Conservation (phyloP, 257 asterid genomes). For the Solanum piurae region DNA sequence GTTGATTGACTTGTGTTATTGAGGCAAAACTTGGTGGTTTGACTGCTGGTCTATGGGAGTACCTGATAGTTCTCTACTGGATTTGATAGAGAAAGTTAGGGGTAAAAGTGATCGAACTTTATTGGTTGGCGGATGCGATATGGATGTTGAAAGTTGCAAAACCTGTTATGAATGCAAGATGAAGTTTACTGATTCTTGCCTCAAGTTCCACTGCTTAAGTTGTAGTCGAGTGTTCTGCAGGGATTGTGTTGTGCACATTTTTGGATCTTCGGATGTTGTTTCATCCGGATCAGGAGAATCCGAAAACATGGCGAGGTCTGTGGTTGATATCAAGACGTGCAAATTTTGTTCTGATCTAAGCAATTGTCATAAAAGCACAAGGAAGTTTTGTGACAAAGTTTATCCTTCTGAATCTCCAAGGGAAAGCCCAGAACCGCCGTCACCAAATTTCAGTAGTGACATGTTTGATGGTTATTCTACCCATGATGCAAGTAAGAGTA, state of each 20-base stretch:
- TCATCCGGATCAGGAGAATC: constrained; percentile 10
- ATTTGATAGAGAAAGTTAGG: constrained; percentile 58
- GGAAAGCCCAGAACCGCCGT: constrained; percentile 64
- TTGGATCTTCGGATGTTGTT: constrained; percentile 24
- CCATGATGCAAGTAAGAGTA: constrained; percentile 33
- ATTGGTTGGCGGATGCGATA: constrained; percentile 20
- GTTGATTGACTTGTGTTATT: background rate
- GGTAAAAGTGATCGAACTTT: constrained; percentile 22
- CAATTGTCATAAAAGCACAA: constrained; percentile 20
- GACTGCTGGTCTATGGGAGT: constrained; percentile 53
- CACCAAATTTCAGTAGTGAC: constrained; percentile 75
- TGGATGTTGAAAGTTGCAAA: constrained; percentile 23
- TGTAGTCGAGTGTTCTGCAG: constrained; percentile 48
- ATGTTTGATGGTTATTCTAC: constrained; percentile 40
- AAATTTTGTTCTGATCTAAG: constrained; percentile 37
- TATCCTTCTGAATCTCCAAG: constrained; percentile 77
- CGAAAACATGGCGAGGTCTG: constrained; percentile 9
- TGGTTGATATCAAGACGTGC: constrained; percentile 31
- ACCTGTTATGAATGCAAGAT: constrained; percentile 40
- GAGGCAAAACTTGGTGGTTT: constrained; percentile 20
- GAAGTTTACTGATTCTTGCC: constrained; percentile 23
- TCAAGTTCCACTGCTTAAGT: constrained; percentile 47
- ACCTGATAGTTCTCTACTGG: constrained; percentile 42
- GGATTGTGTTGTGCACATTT: constrained; percentile 34
- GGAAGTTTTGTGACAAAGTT: constrained; percentile 50